phyloP scores from a whole-genome alignment of 208 protist species.

The Angomonas desouzai region DNA sequence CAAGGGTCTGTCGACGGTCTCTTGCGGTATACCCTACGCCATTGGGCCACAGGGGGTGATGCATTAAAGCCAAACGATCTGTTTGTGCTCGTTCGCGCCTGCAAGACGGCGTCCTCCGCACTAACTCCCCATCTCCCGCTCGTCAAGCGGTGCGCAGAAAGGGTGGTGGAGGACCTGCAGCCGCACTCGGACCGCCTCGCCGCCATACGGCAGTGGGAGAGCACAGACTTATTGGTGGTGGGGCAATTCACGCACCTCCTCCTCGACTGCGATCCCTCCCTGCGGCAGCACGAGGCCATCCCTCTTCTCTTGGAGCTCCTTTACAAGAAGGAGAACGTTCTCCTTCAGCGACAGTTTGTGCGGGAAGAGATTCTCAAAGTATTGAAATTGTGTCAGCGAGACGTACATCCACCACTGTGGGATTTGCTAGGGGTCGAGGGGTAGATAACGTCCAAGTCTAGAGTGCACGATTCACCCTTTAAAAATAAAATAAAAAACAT shows the following conservation, averaged over 20 bases:
- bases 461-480: too few relatives aligned
- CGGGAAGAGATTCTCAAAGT: conserved; percentile 41
- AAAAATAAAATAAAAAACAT: too few relatives aligned
- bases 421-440: conserved; percentile 20
- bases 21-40: conserved; percentile 9
- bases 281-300: conserved; percentile 31
- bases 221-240: conserved; percentile 26
- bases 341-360: conserved; percentile 58
- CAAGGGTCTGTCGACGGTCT: conserved; percentile 32
- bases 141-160: conserved; percentile 9
- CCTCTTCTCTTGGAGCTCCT: conserved; percentile 34
- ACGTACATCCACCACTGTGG: conserved; percentile 38
- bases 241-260: conserved; percentile 22
- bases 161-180: background rate
- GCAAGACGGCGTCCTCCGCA: background rate
- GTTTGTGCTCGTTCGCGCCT: background rate
- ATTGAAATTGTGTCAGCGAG: conserved; percentile 28
- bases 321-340: conserved; percentile 44
- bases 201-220: conserved; percentile 11
- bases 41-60: background rate
- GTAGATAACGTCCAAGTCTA: too few relatives aligned
- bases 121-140: conserved; percentile 5
- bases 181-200: background rate
- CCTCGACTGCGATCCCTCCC: conserved; percentile 18
- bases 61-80: background rate